These are phyloP conservation scores for Cyberlindnera mississippiensis DNA, from an alignment of 805 yeast species.

Conservation along the genomic window DNA sequence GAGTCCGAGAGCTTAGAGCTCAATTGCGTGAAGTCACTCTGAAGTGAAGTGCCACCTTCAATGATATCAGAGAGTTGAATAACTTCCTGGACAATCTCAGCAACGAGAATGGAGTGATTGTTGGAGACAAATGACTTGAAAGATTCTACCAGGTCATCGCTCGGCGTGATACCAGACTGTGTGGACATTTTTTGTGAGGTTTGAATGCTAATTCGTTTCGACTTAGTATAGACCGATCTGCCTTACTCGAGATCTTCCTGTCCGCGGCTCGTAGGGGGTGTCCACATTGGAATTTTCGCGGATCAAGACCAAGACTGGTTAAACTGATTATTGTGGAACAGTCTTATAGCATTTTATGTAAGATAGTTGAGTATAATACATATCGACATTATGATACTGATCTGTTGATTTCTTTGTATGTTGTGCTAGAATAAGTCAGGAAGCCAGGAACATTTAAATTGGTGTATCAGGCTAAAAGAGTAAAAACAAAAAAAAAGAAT, in stretches of 20 bases:
- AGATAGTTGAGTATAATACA: too few species aligned
- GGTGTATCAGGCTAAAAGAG: too few species aligned
- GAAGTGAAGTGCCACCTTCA: constrained; percentile 31
- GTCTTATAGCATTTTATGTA: too few species aligned
- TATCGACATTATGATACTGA: too few species aligned
- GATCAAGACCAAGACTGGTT: too few species aligned
- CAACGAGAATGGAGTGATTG: constrained; percentile 33
- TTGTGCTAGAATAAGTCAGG: too few species aligned
- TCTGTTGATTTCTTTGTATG: too few species aligned
- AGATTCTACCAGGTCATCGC: constrained; percentile 39
- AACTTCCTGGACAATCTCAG: constrained; percentile 34
- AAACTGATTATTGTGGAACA: too few species aligned
- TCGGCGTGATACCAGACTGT: constrained; percentile 57
- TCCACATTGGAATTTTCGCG: too few species aligned
- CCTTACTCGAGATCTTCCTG: background rate
- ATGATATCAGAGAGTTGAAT: constrained; percentile 34
- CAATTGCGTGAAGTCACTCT: constrained; percentile 31
- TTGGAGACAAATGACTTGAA: constrained; percentile 41
- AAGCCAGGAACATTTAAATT: too few species aligned
- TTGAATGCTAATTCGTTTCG: too few species aligned
- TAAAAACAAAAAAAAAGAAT: constrained; percentile 25
- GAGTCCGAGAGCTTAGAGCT: constrained; percentile 30
- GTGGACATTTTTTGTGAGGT: constrained; percentile 47
- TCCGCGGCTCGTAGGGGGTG: too few species aligned
- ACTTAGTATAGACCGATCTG: background rate